Evolutionary conservation across 345 rosid species (phyloP).

Genomic region (Moricandia moricandioides): DNA sequence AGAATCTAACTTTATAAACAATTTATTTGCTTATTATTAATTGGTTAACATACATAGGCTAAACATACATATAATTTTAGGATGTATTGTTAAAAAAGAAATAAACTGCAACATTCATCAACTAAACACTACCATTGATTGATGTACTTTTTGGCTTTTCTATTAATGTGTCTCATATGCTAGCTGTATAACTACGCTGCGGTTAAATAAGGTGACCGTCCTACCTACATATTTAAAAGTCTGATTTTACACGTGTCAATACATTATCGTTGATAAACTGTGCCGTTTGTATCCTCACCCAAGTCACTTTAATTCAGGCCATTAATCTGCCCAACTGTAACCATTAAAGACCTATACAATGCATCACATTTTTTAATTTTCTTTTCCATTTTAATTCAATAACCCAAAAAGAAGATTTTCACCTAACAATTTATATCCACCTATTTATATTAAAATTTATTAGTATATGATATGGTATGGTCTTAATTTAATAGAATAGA

Average conservation of each 20-base stretch:
- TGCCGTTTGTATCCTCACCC: conserved; percentile 34
- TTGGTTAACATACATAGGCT: no score
- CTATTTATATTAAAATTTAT: neutral
- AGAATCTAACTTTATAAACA: no score
- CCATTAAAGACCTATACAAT: conserved; percentile 29
- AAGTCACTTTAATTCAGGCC: conserved; percentile 30
- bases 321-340: conserved; percentile 26
- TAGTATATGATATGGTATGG: neutral
- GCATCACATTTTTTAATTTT: conserved; percentile 14
- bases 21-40: no score
- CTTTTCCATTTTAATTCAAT: neutral
- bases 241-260: conserved; percentile 7
- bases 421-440: neutral
- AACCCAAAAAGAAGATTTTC: neutral
- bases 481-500: no score
- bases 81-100: neutral
- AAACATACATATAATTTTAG: no score
- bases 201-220: conserved; percentile 33
- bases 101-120: no score
- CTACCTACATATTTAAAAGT: conserved; percentile 26
- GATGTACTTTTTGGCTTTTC: no score
- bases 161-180: neutral
- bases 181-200: conserved; percentile 12
- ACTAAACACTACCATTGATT: no score
- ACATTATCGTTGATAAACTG: neutral